Base-by-base conservation (phyloP, 257 asterid species). In the Parsonsia alboflavescens region DNA sequence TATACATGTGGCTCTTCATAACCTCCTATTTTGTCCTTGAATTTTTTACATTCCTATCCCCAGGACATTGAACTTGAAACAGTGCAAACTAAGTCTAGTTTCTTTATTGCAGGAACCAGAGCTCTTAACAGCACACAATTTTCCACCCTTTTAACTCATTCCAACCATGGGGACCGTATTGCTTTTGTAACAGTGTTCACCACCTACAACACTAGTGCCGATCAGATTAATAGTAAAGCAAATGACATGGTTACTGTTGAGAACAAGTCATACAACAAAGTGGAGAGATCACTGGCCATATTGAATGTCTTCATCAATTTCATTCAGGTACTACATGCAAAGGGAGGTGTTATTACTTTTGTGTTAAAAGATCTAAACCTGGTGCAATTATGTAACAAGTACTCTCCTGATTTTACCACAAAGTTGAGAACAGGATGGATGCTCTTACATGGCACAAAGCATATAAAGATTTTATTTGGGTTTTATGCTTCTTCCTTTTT, bases 211-310 rank as follows among this genome's bases (percentile, higher is more conserved):
- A 69, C 88, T 80, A 73, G 83, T 76, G 80, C 66, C 75, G 89
- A 81, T 73, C 76, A 39, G 71, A 54, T 42, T 36, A 74, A 26
- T 83, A 81, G 81, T 75, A 86, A 82, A 82, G 81, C 80, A 36
- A 48, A 68, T 73, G 91, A 87, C 78, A 68, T 77, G 86, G 90
- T 88, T 75, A 92, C 89, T 7, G 90, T 92, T 44, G 99, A 96
- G 79, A 88, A 92, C 75, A 65, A 24, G 42, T 85, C 93, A 62
- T 94, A 94, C 81, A 82, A 52, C 86, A 94, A 89, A 84, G 84
- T 88, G 85, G 92, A 87, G 84, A 89, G 96, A 77, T 92, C 97
- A 39, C 53, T 92, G 83, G 97, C 97, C 68, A 80, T 92, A 81
- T 82, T 94, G 88, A 82, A 87, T 56, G 88, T 88, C 64, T 91